Base-by-base conservation (phyloP, 768 basidiomycete species). In the Xanthoconium purpureum region DNA sequence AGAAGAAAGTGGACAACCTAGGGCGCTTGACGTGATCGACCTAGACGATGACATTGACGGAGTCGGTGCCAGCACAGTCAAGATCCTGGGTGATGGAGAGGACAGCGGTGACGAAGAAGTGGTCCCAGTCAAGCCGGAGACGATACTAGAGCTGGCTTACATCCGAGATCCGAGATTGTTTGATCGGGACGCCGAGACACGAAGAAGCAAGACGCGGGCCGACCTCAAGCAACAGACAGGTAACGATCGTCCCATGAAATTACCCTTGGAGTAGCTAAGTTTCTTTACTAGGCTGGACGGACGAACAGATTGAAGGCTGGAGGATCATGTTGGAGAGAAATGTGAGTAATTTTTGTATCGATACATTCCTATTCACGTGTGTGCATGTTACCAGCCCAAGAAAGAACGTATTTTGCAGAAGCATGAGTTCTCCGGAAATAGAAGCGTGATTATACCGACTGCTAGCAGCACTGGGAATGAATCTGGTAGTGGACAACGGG, bases 241-340 rank as follows among this genome's bases (percentile, higher is more conserved):
- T 80, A 59, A 59, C 75, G 61, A 15, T 45, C 50, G 47, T 17
- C 9, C 18, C 12, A 24, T 47, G 18, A 53, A 12, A 18, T 52
- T 38, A 30, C 36, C 37, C 6, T 49, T 18, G 9, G 14, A 37
- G 8, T 6, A 17, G 33, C 39, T 58, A 13, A 61, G 0, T 6
- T 39, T 36, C 10, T 42, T 57, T 11, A 8, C 29, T 52, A 87
- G 88, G 88, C 12, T 89, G 87, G 85, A 75, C 69, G 11, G 85
- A 97, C 64, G 88, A 88, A 62, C 94, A 96, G 66, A 85, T 97
- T 29, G 94, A 97, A 70, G 94, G 94, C 0, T 97, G 94, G 94
- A 81, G 74, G 54, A 85, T 90, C 53, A 92, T 96, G 88, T 70
- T 97, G 55, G 95, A 98, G 55, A 75, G 88, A 62, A 87, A 95